Evolutionary conservation across 495 filamentous ascomycete species (phyloP).

Genomic region (Acidomyces sp.): DNA sequence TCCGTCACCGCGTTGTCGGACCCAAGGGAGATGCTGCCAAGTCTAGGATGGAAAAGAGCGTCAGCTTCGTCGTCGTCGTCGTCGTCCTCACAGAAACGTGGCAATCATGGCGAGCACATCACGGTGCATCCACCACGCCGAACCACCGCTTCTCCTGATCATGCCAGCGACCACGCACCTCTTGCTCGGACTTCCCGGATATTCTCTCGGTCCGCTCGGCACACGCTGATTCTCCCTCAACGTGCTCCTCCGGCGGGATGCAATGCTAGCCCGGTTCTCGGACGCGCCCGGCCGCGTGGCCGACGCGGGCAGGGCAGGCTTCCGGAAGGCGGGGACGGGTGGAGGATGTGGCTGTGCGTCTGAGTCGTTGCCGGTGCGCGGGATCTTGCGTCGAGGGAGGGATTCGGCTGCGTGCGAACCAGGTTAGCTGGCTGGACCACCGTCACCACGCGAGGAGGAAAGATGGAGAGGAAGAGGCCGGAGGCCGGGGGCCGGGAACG

Average conservation of each 20-base stretch:
- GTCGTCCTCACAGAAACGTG: neutral
- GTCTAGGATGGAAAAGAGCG: too few species aligned
- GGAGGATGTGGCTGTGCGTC: too few species aligned
- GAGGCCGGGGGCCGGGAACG: too few species aligned
- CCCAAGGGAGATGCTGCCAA: too few species aligned
- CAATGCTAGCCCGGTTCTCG: conserved; percentile 5
- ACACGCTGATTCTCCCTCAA: conserved; percentile 15
- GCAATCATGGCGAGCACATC: too few species aligned
- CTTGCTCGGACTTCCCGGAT: conserved; percentile 16
- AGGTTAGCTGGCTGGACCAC: too few species aligned
- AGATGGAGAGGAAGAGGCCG: neutral
- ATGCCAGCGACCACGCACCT: too few species aligned
- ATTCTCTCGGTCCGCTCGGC: conserved; percentile 18
- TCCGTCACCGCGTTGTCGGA: too few species aligned
- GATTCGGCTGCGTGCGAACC: conserved; percentile 4
- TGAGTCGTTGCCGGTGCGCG: conserved; percentile 13
- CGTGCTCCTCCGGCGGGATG: conserved; percentile 8
- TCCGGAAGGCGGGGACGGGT: conserved; percentile 11
- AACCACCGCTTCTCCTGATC: too few species aligned
- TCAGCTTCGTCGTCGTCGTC: too few species aligned
- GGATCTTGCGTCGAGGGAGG: conserved; percentile 12
- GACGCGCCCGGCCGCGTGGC: conserved; percentile 5
- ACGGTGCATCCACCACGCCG: too few species aligned
- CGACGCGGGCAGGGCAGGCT: conserved; percentile 16
- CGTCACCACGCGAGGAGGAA: neutral